Evolutionary conservation across 768 basidiomycete genomes (phyloP).

Genomic region (Cystobasidium ongulense): DNA sequence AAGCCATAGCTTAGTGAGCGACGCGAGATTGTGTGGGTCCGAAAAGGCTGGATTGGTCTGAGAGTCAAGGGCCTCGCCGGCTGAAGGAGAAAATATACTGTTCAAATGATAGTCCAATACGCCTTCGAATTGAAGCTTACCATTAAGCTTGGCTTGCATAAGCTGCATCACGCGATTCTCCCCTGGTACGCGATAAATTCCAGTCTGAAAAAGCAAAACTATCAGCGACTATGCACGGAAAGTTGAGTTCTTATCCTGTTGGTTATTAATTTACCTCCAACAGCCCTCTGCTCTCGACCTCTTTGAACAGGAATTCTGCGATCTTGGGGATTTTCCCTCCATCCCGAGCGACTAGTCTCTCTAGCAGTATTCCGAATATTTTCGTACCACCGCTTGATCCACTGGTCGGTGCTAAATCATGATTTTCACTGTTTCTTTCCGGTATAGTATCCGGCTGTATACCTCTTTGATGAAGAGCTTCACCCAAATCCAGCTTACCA

Average conservation of each 20-base stretch:
- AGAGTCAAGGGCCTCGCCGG: neutral
- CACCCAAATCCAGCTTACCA: conserved; percentile 17
- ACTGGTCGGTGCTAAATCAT: neutral
- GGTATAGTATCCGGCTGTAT: neutral
- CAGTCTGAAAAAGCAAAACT: neutral
- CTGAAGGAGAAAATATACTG: neutral
- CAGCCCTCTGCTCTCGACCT: conserved; percentile 31
- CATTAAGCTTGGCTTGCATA: conserved; percentile 29
- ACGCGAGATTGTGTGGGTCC: conserved; percentile 39
- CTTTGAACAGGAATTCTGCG: conserved; percentile 18
- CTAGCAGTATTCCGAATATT: conserved; percentile 34
- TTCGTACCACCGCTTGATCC: neutral
- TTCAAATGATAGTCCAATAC: neutral
- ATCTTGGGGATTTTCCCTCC: conserved; percentile 19
- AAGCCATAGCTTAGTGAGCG: conserved; percentile 38
- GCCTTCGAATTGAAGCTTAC: neutral
- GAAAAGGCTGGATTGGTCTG: neutral
- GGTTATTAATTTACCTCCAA: neutral
- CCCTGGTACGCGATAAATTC: conserved; percentile 39
- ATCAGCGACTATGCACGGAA: neutral
- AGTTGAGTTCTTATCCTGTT: neutral
- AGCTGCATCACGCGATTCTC: conserved; percentile 29
- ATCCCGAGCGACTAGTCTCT: conserved; percentile 26
- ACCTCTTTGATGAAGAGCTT: neutral
- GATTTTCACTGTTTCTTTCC: neutral